Conservation (phyloP, 2,329 filamentous ascomycete genomes). For the Cordyceps cateniannulata region DNA sequence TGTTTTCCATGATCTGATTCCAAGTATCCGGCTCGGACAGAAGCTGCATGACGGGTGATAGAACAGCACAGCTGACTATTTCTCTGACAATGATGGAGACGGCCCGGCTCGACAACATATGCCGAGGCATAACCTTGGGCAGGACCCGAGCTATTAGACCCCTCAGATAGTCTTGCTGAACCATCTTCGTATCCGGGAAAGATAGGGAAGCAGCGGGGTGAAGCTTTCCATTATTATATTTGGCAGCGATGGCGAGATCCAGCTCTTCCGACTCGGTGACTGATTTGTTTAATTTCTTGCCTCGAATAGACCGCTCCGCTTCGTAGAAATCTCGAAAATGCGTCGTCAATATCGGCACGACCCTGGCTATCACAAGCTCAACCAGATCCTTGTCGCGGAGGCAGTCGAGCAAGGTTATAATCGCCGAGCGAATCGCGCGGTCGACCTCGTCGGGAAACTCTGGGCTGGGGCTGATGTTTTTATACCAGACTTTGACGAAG, state of each 20-base stretch:
- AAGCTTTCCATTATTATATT: constrained; percentile 81
- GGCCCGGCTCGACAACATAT: constrained; percentile 69
- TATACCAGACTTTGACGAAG: constrained; percentile 86
- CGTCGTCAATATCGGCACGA: constrained; percentile 81
- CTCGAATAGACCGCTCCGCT: constrained; percentile 79
- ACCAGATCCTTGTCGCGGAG: constrained; percentile 74
- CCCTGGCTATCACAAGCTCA: constrained; percentile 70
- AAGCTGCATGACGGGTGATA: constrained; percentile 72
- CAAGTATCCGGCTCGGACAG: constrained; percentile 91
- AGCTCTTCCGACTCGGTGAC: constrained; percentile 96
- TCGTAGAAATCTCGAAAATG: constrained; percentile 89
- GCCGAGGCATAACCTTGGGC: constrained; percentile 66
- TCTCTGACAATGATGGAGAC: constrained; percentile 79
- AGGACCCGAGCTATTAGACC: constrained; percentile 66
- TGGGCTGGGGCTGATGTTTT: constrained; percentile 71
- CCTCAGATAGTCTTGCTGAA: constrained; percentile 85
- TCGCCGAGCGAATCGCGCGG: constrained; percentile 64
- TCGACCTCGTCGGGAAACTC: constrained; percentile 85
- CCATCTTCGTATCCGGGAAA: constrained; percentile 74
- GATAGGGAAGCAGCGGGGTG: constrained; percentile 80
- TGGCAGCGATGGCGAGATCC: constrained; percentile 89
- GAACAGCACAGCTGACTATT: constrained; percentile 85
- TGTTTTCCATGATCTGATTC: constrained; percentile 93
- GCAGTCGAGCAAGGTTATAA: constrained; percentile 65
- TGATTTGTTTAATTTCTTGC: constrained; percentile 78